Evolutionary conservation across 805 yeast species (phyloP), one percentile per base, ranked within the genome.

Genomic region (Candida bentonensis): DNA sequence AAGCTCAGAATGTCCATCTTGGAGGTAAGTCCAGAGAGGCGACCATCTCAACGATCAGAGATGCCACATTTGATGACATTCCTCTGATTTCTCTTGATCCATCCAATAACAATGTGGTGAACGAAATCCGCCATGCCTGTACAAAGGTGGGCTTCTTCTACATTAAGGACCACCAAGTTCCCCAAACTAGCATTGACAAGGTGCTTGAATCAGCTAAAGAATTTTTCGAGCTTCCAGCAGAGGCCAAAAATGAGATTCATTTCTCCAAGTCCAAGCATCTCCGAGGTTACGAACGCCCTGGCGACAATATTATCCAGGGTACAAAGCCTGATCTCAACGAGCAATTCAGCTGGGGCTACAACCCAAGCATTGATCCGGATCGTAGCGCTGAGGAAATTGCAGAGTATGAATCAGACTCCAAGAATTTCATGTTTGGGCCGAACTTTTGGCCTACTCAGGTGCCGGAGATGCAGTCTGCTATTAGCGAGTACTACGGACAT

Each of bases 91-190:
- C 27, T 25, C 13, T 25, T 9, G 27, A 25, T 25, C 27, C 7
- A 13, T 25, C 27, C 27, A 25, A 25, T 25, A 9, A 7, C 13
- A 25, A 25, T 25, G 27, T 25, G 11, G 27, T 25, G 13, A 9
- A 7, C 27, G 27, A 25, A 13, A 25, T 25, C 7, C 7, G 13
- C 7, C 7, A 25, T 9, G 27, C 27, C 27, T 53, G 50, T 25
- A 47, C 52, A 15, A 52, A 55, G 26, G 57, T 59, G 21, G 65
- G 64, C 2, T 61, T 61, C 46, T 56, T 61, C 51, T 59, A 59
- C 43, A 47, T 58, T 27, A 50, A 53, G 42, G 57, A 60, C 47
- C 64, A 61, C 43, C 52, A 49, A 7, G 50, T 61, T 30, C 54
- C 63, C 25, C 52, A 57, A 28, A 49, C 49, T 1, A 41, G 44